Conservation (phyloP, 1,284 basidiomycete genomes). For the Cerioporus squamosus region DNA sequence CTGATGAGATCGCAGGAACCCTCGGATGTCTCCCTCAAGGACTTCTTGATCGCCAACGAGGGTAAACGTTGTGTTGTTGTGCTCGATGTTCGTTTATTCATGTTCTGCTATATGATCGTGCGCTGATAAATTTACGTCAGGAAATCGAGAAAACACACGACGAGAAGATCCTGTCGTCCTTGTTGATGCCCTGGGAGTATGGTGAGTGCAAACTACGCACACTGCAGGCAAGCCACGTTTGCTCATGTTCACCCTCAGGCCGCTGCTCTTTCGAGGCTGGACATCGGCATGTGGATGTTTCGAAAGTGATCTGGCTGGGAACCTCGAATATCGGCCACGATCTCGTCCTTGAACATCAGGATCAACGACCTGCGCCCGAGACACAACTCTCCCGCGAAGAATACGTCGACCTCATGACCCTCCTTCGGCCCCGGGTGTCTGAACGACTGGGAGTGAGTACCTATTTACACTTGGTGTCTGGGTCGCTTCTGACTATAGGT, state of each 20-base stretch:
- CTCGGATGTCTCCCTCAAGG: slow-evolving; percentile 66
- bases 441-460: slow-evolving; percentile 70
- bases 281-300: slow-evolving; percentile 73
- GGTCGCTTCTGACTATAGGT: slow-evolving; percentile 19
- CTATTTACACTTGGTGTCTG: slow-evolving; percentile 7
- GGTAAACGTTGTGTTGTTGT: slow-evolving; percentile 83
- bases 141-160: slow-evolving; percentile 83
- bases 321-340: slow-evolving; percentile 82
- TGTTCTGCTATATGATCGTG: neutral
- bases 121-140: slow-evolving; percentile 39
- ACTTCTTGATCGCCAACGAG: slow-evolving; percentile 78
- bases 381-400: slow-evolving; percentile 67
- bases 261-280: slow-evolving; percentile 73
- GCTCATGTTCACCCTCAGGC: slow-evolving; percentile 39
- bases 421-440: slow-evolving; percentile 68
- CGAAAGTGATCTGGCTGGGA: slow-evolving; percentile 80
- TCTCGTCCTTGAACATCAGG: slow-evolving; percentile 68
- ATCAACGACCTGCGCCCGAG: slow-evolving; percentile 51
- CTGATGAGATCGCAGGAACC: slow-evolving; percentile 50
- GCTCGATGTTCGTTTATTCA: slow-evolving; percentile 63
- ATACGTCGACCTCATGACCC: slow-evolving; percentile 69
- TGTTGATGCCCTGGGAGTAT: slow-evolving; percentile 84
- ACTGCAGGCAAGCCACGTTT: slow-evolving; percentile 6
- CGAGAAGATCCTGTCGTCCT: slow-evolving; percentile 70
- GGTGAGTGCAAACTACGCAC: slow-evolving; percentile 41